These are phyloP conservation scores for Pneumocystis oryctolagi DNA, from an alignment of 1,139 yeast genomes.

Conservation along the genomic window DNA sequence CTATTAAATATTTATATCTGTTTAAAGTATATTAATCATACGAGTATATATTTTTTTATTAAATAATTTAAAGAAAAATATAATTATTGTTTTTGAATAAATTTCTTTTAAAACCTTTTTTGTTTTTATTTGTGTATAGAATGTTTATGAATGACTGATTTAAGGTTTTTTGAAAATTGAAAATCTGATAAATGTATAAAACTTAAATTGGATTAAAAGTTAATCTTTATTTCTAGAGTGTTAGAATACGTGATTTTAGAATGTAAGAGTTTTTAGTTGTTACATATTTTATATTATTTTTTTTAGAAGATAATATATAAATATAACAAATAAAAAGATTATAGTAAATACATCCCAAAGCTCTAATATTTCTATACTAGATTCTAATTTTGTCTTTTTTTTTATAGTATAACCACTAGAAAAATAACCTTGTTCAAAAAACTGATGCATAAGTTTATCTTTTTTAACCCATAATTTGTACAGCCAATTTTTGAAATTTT, in stretches of 20 bases:
- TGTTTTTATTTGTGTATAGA: neutral
- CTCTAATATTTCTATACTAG: conserved; percentile 9
- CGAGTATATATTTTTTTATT: too few species aligned
- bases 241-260: neutral
- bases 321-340: conserved; percentile 7
- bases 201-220: neutral
- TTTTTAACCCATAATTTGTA: conserved; percentile 62
- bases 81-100: too few species aligned
- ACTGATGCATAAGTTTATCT: conserved; percentile 50
- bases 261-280: neutral
- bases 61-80: neutral
- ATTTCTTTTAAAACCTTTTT: too few species aligned
- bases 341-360: conserved; percentile 12
- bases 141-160: neutral
- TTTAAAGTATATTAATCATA: too few species aligned
- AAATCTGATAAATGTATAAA: too few species aligned
- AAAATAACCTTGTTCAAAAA: conserved; percentile 45
- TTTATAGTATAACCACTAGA: conserved; percentile 18
- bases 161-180: neutral
- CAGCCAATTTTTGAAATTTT: conserved; percentile 64
- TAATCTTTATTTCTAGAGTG: neutral
- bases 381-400: conserved; percentile 9
- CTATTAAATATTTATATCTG: too few species aligned
- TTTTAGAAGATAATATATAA: conserved; percentile 5
- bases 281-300: neutral